These are phyloP conservation scores for Rhododendron griersonianum DNA, from an alignment of 148 eudicot species.

Conservation along the genomic window DNA sequence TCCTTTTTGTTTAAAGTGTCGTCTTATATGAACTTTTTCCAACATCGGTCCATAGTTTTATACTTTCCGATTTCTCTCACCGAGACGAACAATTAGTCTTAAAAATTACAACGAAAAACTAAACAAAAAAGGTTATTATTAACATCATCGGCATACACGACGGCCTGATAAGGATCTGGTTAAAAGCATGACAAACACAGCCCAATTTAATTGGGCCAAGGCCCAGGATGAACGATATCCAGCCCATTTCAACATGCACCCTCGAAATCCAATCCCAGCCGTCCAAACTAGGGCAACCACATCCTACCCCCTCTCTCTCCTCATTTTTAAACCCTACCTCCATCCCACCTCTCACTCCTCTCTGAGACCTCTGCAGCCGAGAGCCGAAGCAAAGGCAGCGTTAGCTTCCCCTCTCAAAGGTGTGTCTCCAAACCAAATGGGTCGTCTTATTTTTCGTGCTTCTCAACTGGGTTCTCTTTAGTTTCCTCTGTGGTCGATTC, in stretches of 20 bases:
- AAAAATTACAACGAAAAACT: too few relatives aligned
- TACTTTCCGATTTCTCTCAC: too few relatives aligned
- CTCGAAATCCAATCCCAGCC: slow-evolving; percentile 14
- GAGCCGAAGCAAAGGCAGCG: background rate
- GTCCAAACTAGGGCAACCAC: slow-evolving; percentile 21
- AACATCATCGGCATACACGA: too few relatives aligned
- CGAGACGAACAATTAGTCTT: too few relatives aligned
- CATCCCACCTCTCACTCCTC: background rate
- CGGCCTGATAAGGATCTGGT: background rate
- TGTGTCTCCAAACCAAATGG: background rate
- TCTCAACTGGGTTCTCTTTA: slow-evolving; percentile 4
- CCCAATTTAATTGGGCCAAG: background rate
- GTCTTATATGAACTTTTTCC: too few relatives aligned
- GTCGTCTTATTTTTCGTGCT: background rate
- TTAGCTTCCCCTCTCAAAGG: slow-evolving; percentile 1
- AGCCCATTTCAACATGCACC: too few relatives aligned
- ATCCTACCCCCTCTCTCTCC: background rate
- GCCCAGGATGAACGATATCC: background rate
- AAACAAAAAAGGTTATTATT: too few relatives aligned
- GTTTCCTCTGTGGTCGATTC: background rate
- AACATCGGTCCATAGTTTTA: too few relatives aligned
- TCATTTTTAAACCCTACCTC: slow-evolving; percentile 23
- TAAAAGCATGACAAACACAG: background rate
- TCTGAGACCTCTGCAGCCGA: background rate
- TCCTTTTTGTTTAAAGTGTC: too few relatives aligned